phyloP scores from a whole-genome alignment of 2,329 filamentous ascomycete genomes.

The Cercospora sp. region DNA sequence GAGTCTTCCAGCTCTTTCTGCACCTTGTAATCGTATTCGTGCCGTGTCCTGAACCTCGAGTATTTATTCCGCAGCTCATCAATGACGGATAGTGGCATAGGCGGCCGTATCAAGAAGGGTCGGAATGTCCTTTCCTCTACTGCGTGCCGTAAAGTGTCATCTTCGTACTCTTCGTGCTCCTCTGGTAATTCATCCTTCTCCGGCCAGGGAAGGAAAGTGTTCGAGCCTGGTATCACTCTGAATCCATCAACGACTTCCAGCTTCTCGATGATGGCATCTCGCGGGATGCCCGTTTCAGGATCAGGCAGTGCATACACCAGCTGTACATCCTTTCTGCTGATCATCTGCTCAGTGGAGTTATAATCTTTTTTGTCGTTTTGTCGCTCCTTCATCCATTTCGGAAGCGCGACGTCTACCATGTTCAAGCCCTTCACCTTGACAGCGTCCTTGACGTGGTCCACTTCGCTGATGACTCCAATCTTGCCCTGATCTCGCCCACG shows the following conservation, averaged over 20 bases:
- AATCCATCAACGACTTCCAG: constrained; percentile 37
- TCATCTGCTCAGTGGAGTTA: constrained; percentile 43
- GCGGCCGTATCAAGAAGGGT: constrained; percentile 73
- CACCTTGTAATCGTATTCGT: constrained; percentile 71
- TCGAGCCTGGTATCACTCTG: constrained; percentile 66
- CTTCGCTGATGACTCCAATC: constrained; percentile 68
- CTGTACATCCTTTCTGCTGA: constrained; percentile 67
- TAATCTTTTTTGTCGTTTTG: constrained; percentile 40
- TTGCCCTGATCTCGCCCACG: constrained; percentile 78
- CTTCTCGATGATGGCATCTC: constrained; percentile 73
- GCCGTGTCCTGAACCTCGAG: constrained; percentile 76
- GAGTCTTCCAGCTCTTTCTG: constrained; percentile 62
- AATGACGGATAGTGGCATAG: constrained; percentile 75
- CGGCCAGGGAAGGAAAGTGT: constrained; percentile 77
- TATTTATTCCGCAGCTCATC: constrained; percentile 85
- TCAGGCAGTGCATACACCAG: constrained; percentile 77
- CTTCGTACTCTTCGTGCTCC: constrained; percentile 55
- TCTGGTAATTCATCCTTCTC: constrained; percentile 39
- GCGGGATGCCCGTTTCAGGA: constrained; percentile 61
- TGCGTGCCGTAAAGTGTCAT: constrained; percentile 73
- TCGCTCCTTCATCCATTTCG: constrained; percentile 45
- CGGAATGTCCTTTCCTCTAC: constrained; percentile 74
- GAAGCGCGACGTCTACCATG: constrained; percentile 45
- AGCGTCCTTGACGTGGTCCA: constrained; percentile 46
- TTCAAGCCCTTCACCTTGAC: constrained; percentile 45